Evolutionary conservation across 2,329 filamentous ascomycete species (phyloP).

Genomic region (Aspergillus sp.): DNA sequence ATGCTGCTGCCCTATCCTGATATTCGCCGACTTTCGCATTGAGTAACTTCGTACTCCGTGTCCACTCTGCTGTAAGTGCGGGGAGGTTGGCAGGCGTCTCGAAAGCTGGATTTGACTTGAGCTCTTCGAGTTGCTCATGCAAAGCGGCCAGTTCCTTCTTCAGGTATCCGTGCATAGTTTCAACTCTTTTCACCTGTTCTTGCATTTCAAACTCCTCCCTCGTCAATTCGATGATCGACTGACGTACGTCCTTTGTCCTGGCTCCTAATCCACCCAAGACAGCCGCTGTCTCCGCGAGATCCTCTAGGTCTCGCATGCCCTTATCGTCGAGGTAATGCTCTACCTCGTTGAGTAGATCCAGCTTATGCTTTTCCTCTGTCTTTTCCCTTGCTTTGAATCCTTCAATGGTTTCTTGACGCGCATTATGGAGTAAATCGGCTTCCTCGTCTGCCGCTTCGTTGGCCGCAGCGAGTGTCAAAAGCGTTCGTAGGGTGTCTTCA

Average conservation of each 20-base stretch:
- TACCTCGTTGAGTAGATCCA: conserved; percentile 57
- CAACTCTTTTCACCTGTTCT: conserved; percentile 61
- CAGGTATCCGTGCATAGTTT: conserved; percentile 61
- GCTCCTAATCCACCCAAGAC: conserved; percentile 56
- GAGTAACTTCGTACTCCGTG: conserved; percentile 71
- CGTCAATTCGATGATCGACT: conserved; percentile 61
- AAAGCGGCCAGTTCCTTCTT: conserved; percentile 53
- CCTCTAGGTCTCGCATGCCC: conserved; percentile 60
- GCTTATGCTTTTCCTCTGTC: conserved; percentile 36
- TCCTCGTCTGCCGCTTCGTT: conserved; percentile 71
- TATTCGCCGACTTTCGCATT: conserved; percentile 71
- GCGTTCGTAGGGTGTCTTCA: conserved; percentile 74
- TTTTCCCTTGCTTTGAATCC: conserved; percentile 37
- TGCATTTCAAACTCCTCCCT: conserved; percentile 56
- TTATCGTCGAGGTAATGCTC: conserved; percentile 59
- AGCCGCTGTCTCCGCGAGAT: conserved; percentile 59
- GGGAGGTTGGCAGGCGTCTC: conserved; percentile 63
- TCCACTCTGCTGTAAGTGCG: conserved; percentile 74
- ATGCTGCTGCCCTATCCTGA: conserved; percentile 56
- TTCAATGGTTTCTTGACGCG: conserved; percentile 41
- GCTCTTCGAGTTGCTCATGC: conserved; percentile 34
- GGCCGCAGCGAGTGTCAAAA: conserved; percentile 72
- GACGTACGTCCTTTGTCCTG: conserved; percentile 56
- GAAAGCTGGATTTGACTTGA: conserved; percentile 48
- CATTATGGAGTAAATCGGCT: conserved; percentile 38